Percentiles rank a stretch among this genome's conserved stretches.
Conservation (phyloP, 805 yeast species). For the Cyberlindnera americana region DNA sequence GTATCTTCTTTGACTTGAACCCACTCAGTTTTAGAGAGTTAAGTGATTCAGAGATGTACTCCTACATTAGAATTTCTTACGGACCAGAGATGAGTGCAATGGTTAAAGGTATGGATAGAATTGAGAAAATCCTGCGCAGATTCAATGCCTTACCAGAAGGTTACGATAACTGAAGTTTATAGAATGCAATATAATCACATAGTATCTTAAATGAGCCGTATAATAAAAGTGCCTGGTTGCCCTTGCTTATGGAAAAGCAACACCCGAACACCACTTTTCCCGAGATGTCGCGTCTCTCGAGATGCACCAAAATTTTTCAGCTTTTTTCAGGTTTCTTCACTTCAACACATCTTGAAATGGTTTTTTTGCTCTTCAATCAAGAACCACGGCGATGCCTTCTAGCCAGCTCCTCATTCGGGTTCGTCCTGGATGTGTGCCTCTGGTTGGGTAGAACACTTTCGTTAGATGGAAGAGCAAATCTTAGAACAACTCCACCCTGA, state of each 20-base stretch:
- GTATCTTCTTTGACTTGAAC: slow-evolving; percentile 57
- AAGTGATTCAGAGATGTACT: slow-evolving; percentile 57
- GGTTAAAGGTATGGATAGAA: slow-evolving; percentile 57
- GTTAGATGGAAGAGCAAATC: slow-evolving; percentile 27
- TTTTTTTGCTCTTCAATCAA: slow-evolving; percentile 12
- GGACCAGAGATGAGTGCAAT: slow-evolving; percentile 53
- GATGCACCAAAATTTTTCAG: slow-evolving; percentile 1
- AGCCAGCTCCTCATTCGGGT: slow-evolving; percentile 28
- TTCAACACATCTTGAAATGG: no score
- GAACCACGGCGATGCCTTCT: slow-evolving; percentile 28
- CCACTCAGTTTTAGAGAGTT: slow-evolving; percentile 46
- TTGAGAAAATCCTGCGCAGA: slow-evolving; percentile 44
- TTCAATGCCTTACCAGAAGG: slow-evolving; percentile 40
- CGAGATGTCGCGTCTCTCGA: no score
- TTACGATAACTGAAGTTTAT: no score
- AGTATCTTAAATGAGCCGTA: no score
- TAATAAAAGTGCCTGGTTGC: no score
- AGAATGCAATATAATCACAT: no score
- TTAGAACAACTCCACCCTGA: slow-evolving; percentile 31
- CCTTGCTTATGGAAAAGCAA: neutral
- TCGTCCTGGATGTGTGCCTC: slow-evolving; percentile 30
- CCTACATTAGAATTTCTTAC: slow-evolving; percentile 54
- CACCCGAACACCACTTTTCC: neutral
- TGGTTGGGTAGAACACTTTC: slow-evolving; percentile 30
- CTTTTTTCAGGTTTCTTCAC: no score